Conservation (phyloP, 2,329 filamentous ascomycete species). For the Gnomoniopsis smithogilvyi region DNA sequence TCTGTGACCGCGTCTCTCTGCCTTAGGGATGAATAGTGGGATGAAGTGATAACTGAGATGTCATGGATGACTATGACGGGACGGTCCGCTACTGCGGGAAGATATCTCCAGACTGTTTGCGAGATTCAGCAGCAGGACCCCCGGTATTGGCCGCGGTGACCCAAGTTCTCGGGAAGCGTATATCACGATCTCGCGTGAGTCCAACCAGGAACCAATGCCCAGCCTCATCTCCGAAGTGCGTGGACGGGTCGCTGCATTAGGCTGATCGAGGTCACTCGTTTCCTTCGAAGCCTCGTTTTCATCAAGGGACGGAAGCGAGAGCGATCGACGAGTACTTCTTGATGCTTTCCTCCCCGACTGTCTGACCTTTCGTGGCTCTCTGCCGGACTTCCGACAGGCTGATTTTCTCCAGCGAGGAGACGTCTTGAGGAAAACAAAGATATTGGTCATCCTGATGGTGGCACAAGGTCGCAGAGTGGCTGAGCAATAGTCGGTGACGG, state of each 20-base stretch:
- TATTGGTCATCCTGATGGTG: conserved; percentile 13
- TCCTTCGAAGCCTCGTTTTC: background rate
- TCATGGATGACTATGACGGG: conserved; percentile 6
- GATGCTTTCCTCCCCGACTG: too few species aligned
- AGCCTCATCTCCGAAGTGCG: conserved; percentile 2
- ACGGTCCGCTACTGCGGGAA: conserved; percentile 10
- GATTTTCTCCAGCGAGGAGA: background rate
- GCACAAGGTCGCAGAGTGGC: conserved; percentile 13
- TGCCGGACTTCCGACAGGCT: conserved; percentile 4
- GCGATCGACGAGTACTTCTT: too few species aligned
- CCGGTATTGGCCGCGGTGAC: background rate
- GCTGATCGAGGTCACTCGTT: background rate
- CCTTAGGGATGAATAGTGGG: background rate
- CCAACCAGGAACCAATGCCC: background rate
- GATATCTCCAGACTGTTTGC: conserved; percentile 9
- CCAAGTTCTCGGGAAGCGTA: background rate
- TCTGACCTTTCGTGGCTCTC: conserved; percentile 4
- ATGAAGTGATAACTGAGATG: background rate
- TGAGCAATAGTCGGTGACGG: conserved; percentile 16
- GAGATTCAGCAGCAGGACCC: background rate
- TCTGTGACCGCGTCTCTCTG: background rate
- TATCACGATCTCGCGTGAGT: conserved; percentile 4
- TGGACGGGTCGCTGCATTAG: conserved; percentile 11
- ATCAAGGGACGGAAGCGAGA: background rate
- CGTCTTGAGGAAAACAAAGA: conserved; percentile 1